These are phyloP conservation scores for Bocquillonia castaneifolia DNA, from an alignment of 441 rosid genomes.

Conservation along the genomic window DNA sequence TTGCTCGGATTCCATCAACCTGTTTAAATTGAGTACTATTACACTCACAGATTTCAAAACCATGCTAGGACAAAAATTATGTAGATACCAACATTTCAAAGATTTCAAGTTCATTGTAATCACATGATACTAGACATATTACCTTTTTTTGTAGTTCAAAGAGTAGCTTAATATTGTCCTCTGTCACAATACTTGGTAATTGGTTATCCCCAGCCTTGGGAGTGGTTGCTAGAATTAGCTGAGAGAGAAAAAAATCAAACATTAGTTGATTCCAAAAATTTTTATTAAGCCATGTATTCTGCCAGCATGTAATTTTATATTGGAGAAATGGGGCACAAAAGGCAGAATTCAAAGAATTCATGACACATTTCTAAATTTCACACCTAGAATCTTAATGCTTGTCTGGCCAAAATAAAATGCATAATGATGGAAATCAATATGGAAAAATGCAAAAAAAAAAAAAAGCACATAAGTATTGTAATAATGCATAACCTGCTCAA, in stretches of 20 bases:
- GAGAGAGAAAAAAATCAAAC: conserved; percentile 26
- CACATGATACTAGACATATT: conserved; percentile 13
- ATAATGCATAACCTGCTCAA: conserved; percentile 67
- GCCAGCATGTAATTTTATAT: background rate
- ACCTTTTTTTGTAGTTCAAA: conserved; percentile 97
- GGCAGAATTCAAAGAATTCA: too few species aligned
- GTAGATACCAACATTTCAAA: conserved; percentile 1
- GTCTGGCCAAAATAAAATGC: background rate
- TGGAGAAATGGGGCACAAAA: too few species aligned
- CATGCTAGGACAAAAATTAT: background rate
- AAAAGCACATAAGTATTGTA: background rate
- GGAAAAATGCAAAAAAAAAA: conserved; percentile 4
- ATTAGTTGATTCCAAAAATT: conserved; percentile 24
- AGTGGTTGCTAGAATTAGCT: conserved; percentile 83
- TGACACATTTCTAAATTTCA: background rate
- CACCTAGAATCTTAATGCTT: background rate
- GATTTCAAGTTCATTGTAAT: background rate
- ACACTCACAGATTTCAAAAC: conserved; percentile 3
- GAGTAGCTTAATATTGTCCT: conserved; percentile 77
- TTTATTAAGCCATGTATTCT: background rate
- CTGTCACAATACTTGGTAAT: conserved; percentile 73
- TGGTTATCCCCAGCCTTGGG: conserved; percentile 47
- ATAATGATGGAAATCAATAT: conserved; percentile 10
- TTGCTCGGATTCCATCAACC: conserved; percentile 82
- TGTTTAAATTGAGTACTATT: conserved; percentile 31